phyloP scores from a whole-genome alignment of 345 rosid genomes.

The Ricinus communis region DNA sequence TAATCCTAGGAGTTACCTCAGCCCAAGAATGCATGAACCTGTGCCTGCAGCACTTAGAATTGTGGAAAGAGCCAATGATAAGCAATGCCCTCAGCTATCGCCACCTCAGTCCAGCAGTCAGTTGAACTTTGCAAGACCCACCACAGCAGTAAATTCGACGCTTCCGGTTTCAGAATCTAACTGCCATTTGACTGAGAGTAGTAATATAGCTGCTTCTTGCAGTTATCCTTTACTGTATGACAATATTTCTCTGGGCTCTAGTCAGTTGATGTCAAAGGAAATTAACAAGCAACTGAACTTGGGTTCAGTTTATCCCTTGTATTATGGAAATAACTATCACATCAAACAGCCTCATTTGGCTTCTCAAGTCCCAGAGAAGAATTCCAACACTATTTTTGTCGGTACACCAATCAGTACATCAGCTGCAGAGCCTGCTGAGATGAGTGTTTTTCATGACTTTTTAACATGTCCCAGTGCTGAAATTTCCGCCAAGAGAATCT shows the following conservation, averaged over 20 bases:
- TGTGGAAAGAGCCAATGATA: slow-evolving; percentile 33
- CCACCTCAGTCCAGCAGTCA: slow-evolving; percentile 33
- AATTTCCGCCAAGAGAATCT: slow-evolving; percentile 24
- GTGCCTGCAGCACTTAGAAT: slow-evolving; percentile 36
- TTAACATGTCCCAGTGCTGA: slow-evolving; percentile 31
- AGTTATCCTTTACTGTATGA: slow-evolving; percentile 46
- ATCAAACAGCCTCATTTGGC: slow-evolving; percentile 35
- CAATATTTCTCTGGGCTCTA: slow-evolving; percentile 27
- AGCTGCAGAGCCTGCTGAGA: slow-evolving; percentile 35
- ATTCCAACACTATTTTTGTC: slow-evolving; percentile 41
- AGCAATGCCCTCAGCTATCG: slow-evolving; percentile 34
- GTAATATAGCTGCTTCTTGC: slow-evolving; percentile 34
- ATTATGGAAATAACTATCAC: slow-evolving; percentile 52
- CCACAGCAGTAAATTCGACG: slow-evolving; percentile 20
- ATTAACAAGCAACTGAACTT: slow-evolving; percentile 31
- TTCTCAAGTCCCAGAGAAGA: slow-evolving; percentile 35
- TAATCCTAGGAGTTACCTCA: slow-evolving; percentile 78
- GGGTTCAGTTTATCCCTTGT: slow-evolving; percentile 73
- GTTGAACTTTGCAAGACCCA: slow-evolving; percentile 32
- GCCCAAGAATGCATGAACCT: slow-evolving; percentile 61
- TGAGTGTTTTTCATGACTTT: slow-evolving; percentile 31
- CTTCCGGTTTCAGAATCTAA: slow-evolving; percentile 29
- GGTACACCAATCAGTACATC: slow-evolving; percentile 72
- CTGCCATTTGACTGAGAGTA: slow-evolving; percentile 25
- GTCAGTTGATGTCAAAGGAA: slow-evolving; percentile 39